phyloP scores from a whole-genome alignment of 202 grass and related monocot genomes.

The Musa balbisiana region DNA sequence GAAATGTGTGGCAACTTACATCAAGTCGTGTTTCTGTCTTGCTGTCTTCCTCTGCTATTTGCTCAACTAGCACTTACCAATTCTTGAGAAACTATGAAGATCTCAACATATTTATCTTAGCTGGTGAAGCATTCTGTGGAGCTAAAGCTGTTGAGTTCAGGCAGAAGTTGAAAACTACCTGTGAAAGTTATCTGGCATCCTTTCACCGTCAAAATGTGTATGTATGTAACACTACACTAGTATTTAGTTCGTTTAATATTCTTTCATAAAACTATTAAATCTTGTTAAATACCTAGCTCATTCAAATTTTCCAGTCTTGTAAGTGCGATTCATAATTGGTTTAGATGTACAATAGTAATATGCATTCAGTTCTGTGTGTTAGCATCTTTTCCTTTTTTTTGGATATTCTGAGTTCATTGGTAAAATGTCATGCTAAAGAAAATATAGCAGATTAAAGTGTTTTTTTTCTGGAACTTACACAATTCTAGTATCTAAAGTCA shows the following conservation, averaged over 20 bases:
- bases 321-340: too few species aligned
- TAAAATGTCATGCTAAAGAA: too few species aligned
- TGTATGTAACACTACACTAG: slow-evolving; percentile 42
- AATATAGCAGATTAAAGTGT: too few species aligned
- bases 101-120: slow-evolving; percentile 88
- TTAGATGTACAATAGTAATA: too few species aligned
- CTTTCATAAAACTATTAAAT: neutral
- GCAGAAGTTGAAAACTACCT: slow-evolving; percentile 80
- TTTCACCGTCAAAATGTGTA: slow-evolving; percentile 99
- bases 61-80: slow-evolving; percentile 94
- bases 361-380: too few species aligned
- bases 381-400: too few species aligned
- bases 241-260: slow-evolving; percentile 22
- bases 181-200: slow-evolving; percentile 63
- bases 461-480: too few species aligned
- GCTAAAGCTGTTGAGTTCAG: slow-evolving; percentile 89
- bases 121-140: slow-evolving; percentile 95
- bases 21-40: slow-evolving; percentile 94
- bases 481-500: too few species aligned
- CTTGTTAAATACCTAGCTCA: neutral
- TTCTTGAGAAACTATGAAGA: slow-evolving; percentile 98
- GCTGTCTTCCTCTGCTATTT: slow-evolving; percentile 71
- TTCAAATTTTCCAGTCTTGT: neutral
- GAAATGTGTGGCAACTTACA: slow-evolving; percentile 94
- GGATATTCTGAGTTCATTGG: too few species aligned